Evolutionary conservation across 257 asterid species (phyloP).

Genomic region (Ocimum tenuiflorum): DNA sequence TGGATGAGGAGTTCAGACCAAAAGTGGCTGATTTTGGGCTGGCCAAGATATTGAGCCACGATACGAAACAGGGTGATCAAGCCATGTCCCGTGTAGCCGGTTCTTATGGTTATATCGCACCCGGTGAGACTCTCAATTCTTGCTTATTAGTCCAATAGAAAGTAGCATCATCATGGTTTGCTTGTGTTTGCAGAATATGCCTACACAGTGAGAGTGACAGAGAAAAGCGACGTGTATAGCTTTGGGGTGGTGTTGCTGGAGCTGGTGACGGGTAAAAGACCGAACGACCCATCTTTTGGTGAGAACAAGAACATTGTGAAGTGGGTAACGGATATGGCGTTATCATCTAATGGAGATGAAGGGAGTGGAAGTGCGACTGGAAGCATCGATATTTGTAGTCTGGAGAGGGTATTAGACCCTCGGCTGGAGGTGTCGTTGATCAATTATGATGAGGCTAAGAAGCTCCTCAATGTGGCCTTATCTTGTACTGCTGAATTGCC

Average conservation of each 20-base stretch:
- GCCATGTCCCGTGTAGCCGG: constrained; percentile 70
- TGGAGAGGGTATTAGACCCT: constrained; percentile 45
- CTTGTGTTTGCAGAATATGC: constrained; percentile 47
- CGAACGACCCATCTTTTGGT: constrained; percentile 44
- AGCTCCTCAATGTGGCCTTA: constrained; percentile 49
- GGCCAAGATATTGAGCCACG: constrained; percentile 47
- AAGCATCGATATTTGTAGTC: neutral
- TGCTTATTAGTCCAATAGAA: no score
- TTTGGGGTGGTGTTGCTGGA: constrained; percentile 69
- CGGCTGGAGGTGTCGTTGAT: constrained; percentile 32
- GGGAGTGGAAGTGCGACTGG: neutral
- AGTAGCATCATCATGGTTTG: neutral
- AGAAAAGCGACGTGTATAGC: constrained; percentile 79
- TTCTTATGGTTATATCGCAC: constrained; percentile 83
- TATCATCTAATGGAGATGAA: constrained; percentile 23
- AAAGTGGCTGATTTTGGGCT: constrained; percentile 78
- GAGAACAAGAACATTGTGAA: constrained; percentile 52
- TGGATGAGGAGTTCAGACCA: constrained; percentile 30
- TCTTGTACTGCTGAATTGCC: constrained; percentile 54
- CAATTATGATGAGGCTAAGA: constrained; percentile 36
- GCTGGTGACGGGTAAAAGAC: constrained; percentile 50
- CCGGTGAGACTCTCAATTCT: constrained; percentile 37
- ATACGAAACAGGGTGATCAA: constrained; percentile 32
- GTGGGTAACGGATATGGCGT: constrained; percentile 47
- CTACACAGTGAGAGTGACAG: constrained; percentile 52